Conservation (phyloP, 2,329 filamentous ascomycete genomes). For the Pezizomycotina sp. region DNA sequence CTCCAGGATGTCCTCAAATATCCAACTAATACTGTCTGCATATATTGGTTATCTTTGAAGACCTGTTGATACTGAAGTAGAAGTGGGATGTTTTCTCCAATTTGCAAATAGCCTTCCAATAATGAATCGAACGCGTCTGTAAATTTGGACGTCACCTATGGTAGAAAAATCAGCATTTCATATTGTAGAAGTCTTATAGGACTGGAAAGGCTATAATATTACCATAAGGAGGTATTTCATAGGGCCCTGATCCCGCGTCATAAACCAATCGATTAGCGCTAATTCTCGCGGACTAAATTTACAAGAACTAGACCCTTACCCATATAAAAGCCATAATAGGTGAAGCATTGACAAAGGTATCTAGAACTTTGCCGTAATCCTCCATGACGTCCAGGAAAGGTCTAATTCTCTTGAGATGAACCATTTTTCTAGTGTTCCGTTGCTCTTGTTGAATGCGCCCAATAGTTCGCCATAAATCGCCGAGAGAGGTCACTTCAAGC, state of each 20-base stretch:
- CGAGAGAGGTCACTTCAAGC: constrained; percentile 18
- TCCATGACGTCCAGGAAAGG: constrained; percentile 29
- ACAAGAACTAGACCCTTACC: constrained; percentile 7
- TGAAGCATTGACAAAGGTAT: constrained; percentile 28
- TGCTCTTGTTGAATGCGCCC: constrained; percentile 26
- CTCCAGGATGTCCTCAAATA: constrained; percentile 30
- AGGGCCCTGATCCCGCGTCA: constrained; percentile 24
- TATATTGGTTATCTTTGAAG: constrained; percentile 26
- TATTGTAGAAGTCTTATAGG: too few relatives aligned
- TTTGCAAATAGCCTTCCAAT: constrained; percentile 29
- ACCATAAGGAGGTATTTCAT: constrained; percentile 29
- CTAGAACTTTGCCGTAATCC: constrained; percentile 29
- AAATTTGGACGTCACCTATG: constrained; percentile 26
- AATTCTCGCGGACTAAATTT: background rate
- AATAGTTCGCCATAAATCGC: constrained; percentile 21
- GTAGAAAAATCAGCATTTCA: background rate
- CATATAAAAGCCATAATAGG: constrained; percentile 28
- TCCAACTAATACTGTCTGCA: constrained; percentile 27
- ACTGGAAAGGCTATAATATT: too few relatives aligned
- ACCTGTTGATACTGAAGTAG: constrained; percentile 27
- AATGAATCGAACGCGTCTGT: constrained; percentile 29
- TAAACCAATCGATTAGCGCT: background rate
- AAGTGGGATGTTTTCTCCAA: constrained; percentile 30
- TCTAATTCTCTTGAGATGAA: constrained; percentile 26
- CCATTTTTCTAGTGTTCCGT: constrained; percentile 20